Evolutionary conservation across 345 rosid species (phyloP).

Genomic region (Populus euphratica): DNA sequence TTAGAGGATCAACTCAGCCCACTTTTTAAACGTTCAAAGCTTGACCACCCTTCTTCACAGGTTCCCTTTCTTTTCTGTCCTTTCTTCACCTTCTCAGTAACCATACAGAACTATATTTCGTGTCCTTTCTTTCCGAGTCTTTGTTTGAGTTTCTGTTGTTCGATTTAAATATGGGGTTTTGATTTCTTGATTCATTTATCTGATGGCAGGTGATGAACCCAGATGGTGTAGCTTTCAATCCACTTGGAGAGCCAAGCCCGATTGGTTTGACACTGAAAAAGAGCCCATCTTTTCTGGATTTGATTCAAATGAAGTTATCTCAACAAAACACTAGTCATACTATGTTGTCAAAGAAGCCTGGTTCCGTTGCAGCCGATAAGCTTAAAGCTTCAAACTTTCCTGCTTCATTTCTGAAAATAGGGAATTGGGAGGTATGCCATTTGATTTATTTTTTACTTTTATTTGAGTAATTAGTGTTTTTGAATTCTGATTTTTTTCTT

Average conservation of each 20-base stretch:
- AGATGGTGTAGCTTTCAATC: conserved; percentile 40
- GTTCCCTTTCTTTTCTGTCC: conserved; percentile 13
- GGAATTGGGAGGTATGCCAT: conserved; percentile 72
- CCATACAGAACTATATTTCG: neutral
- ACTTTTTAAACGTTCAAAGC: conserved; percentile 39
- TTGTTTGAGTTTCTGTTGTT: neutral
- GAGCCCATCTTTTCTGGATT: conserved; percentile 89
- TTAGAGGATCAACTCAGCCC: conserved; percentile 33
- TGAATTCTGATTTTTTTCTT: neutral
- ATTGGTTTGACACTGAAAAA: conserved; percentile 81
- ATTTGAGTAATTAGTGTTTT: neutral
- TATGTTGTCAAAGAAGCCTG: conserved; percentile 36
- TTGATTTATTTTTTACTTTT: neutral
- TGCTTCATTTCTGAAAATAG: conserved; percentile 68
- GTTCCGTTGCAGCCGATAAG: conserved; percentile 48
- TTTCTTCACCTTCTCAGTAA: neutral
- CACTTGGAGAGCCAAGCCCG: conserved; percentile 92
- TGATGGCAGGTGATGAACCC: neutral
- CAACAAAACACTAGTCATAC: conserved; percentile 34
- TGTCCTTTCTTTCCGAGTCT: neutral
- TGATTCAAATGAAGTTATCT: conserved; percentile 86
- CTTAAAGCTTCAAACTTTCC: conserved; percentile 95
- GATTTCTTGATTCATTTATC: neutral
- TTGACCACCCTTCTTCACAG: conserved; percentile 25
- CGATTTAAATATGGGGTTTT: neutral